Evolutionary conservation across 1,284 basidiomycete species (phyloP).

Genomic region (Laetiporus sulphureus): DNA sequence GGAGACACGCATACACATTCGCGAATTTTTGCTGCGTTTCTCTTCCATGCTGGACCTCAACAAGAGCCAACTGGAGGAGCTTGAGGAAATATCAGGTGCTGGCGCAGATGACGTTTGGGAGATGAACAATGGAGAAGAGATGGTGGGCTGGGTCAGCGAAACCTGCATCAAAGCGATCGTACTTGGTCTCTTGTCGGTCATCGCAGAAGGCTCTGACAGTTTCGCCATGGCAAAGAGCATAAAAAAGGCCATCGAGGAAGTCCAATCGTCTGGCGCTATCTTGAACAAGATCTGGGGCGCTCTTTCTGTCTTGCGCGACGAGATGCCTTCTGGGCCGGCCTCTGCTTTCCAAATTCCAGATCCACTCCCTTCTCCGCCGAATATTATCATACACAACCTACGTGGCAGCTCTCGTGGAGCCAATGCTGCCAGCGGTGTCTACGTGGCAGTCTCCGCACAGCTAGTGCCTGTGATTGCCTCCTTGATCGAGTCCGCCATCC

Average conservation of each 20-base stretch:
- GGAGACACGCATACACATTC: slow-evolving; percentile 58
- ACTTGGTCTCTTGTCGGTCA: slow-evolving; percentile 47
- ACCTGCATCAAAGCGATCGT: slow-evolving; percentile 54
- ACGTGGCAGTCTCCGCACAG: slow-evolving; percentile 47
- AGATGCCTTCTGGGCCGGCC: slow-evolving; percentile 18
- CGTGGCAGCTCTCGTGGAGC: slow-evolving; percentile 32
- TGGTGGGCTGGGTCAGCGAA: slow-evolving; percentile 56
- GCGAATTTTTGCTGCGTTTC: slow-evolving; percentile 69
- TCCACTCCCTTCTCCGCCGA: slow-evolving; percentile 44
- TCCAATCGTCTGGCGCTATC: slow-evolving; percentile 45
- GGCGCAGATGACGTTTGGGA: slow-evolving; percentile 19
- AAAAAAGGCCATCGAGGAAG: slow-evolving; percentile 39
- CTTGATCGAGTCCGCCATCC: slow-evolving; percentile 45
- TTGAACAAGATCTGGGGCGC: slow-evolving; percentile 56
- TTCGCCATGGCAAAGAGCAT: slow-evolving; percentile 35
- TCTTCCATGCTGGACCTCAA: slow-evolving; percentile 45
- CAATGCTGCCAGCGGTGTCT: slow-evolving; percentile 13
- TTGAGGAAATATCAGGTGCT: slow-evolving; percentile 49
- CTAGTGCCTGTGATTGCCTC: slow-evolving; percentile 56
- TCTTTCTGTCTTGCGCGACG: slow-evolving; percentile 41
- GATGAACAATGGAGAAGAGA: slow-evolving; percentile 32
- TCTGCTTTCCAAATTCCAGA: slow-evolving; percentile 39
- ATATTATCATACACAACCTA: slow-evolving; percentile 27
- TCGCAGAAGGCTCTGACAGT: slow-evolving; percentile 35
- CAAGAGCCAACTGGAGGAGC: slow-evolving; percentile 51